Evolutionary conservation across 371 early-diverging fungal genomes (phyloP), one percentile per base, ranked within the genome.

Genomic region (Spiromyces aspiralis): DNA sequence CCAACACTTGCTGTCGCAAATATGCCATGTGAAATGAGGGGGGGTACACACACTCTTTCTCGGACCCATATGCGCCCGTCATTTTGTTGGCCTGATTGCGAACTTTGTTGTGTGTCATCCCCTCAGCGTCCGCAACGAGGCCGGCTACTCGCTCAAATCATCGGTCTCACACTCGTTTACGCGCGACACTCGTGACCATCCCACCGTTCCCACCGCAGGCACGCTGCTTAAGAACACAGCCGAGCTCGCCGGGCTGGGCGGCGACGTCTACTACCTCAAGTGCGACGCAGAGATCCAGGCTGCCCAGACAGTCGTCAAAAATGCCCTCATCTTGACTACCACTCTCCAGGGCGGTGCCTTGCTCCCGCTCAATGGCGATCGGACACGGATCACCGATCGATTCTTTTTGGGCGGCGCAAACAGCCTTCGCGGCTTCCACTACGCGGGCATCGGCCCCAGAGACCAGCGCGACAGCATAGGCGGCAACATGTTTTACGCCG

Each of bases 371-470:
- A 59, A 64, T 25, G 76, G 69, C 16, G 59, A 67, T 27, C 45
- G 52, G n/a, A 72, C 81, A 49, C 71, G 75, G 25, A 71, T 86
- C 13, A 77, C 79, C 2, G 96, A 95, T 64, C 75, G 88, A 27
- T 91, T 92, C 66, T 73, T 79, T 52, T 59, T 93, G 27, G 94
- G 96, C 47, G 95, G 95, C 1, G 83, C 87, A 4, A 71, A 76
- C 44, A 80, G 82, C 12, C 70, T 95, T 2, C 80, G 96, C 45
- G 96, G 96, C 3, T 95, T 94, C 72, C 69, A 70, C 61, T 77
- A 79, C 44, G 73, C 76, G 54, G 94, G 96, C 4, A 64, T 94
- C 21, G 96, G 96, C 1, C 93, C 93, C 12, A 71, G 77, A 27
- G 94, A 92, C 55, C 72, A 76, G 47, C 59, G 80, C 72, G 94